Evolutionary conservation across 2,329 filamentous ascomycete species (phyloP).

Genomic region (Colletotrichum neosansevieriae): DNA sequence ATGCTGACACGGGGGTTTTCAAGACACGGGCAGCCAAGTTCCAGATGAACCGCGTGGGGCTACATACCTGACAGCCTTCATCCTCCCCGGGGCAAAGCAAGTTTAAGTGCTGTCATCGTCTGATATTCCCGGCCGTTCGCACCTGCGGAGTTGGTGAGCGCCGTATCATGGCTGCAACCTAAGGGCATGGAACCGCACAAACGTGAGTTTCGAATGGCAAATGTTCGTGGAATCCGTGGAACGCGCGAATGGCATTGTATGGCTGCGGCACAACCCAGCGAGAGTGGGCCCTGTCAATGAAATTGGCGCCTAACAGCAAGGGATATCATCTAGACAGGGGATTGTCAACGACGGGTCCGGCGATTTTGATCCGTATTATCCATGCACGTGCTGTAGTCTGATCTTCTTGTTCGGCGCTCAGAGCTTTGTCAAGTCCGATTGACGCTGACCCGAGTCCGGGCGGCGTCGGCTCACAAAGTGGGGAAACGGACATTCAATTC

Average conservation of each 20-base stretch:
- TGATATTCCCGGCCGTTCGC: conserved; percentile 20
- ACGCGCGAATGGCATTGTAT: background rate
- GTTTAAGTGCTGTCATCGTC: conserved; percentile 27
- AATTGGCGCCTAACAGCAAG: no score
- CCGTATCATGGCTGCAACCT: conserved; percentile 25
- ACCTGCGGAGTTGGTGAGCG: background rate
- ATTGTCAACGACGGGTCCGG: no score
- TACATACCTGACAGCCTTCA: background rate
- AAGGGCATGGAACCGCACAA: background rate
- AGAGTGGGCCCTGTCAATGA: background rate
- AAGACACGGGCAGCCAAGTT: background rate
- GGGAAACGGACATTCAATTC: background rate
- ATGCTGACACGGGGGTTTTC: no score
- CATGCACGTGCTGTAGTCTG: conserved; percentile 1
- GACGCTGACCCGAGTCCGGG: background rate
- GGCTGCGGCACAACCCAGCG: no score
- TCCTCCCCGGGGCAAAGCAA: background rate
- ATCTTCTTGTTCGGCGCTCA: background rate
- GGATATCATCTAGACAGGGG: no score
- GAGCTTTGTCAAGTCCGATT: background rate
- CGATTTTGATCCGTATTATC: background rate
- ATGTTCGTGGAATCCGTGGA: conserved; percentile 11
- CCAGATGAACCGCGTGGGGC: no score
- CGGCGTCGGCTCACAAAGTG: background rate
- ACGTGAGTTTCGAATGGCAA: background rate